Conservation (phyloP, 331 rosid species). For the Saraca asoca region DNA sequence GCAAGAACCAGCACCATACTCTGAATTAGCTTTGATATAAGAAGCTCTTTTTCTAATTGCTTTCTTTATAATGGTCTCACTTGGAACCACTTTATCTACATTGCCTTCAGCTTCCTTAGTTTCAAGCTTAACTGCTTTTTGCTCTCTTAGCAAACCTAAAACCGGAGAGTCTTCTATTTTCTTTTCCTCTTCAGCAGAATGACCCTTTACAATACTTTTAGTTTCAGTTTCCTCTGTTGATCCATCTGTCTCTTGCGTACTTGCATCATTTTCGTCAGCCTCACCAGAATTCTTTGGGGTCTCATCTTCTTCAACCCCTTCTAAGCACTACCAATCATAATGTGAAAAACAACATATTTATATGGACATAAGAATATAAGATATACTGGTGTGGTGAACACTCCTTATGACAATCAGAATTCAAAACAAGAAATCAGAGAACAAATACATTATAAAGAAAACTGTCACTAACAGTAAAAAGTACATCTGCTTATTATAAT, state of each 20-base stretch:
- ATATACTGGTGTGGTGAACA: no score
- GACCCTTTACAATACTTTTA: constrained; percentile 46
- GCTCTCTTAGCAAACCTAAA: constrained; percentile 60
- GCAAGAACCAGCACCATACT: constrained; percentile 57
- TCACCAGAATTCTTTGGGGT: constrained; percentile 53
- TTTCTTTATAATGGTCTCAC: constrained; percentile 59
- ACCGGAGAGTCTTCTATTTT: constrained; percentile 82
- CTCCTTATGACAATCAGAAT: no score
- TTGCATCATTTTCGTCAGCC: constrained; percentile 48
- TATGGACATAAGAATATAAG: no score
- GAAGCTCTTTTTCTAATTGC: constrained; percentile 71
- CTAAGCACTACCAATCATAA: constrained; percentile 61
- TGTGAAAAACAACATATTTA: background rate
- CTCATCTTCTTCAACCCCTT: constrained; percentile 58
- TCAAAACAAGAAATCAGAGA: no score
- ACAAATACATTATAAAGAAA: no score
- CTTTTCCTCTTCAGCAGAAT: constrained; percentile 44
- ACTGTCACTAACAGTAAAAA: no score
- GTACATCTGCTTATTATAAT: no score
- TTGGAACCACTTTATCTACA: constrained; percentile 53
- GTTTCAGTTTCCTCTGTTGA: constrained; percentile 45
- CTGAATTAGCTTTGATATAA: constrained; percentile 78
- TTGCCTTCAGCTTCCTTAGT: constrained; percentile 46
- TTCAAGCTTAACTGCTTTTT: constrained; percentile 49
- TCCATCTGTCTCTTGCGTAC: constrained; percentile 47